Percentiles rank a stretch among this genome's conserved stretches.
These are phyloP conservation scores for Saccharomycopsis sp. DNA, from an alignment of 805 yeast species.

Conservation along the genomic window DNA sequence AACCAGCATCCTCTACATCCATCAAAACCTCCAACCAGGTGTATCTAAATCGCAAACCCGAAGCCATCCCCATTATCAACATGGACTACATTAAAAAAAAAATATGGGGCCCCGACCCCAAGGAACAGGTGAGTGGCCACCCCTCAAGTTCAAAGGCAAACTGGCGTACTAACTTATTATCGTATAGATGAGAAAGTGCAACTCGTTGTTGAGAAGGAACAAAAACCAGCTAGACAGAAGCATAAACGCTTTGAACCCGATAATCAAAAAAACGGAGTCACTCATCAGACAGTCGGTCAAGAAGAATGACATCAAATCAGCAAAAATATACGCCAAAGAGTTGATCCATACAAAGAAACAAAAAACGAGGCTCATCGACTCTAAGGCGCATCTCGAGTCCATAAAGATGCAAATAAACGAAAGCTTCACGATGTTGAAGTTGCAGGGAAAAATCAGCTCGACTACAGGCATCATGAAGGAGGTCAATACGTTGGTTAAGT, in stretches of 20 bases:
- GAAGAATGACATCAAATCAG: constrained; percentile 68
- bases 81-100: constrained; percentile 86
- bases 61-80: no score
- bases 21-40: no score
- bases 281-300: constrained; percentile 70
- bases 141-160: constrained; percentile 10
- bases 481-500: constrained; percentile 65
- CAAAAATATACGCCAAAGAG: constrained; percentile 77
- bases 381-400: constrained; percentile 81
- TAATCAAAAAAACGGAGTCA: constrained; percentile 72
- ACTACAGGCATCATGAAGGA: constrained; percentile 83
- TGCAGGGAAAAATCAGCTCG: constrained; percentile 73
- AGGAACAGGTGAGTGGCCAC: constrained; percentile 57
- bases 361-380: constrained; percentile 62
- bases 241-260: constrained; percentile 48
- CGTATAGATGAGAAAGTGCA: constrained; percentile 67
- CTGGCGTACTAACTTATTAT: background rate
- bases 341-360: constrained; percentile 67
- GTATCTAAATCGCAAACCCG: no score
- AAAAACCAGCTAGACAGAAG: constrained; percentile 73
- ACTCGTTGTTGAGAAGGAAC: constrained; percentile 72
- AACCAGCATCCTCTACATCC: no score
- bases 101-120: constrained; percentile 95
- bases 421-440: constrained; percentile 76
- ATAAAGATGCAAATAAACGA: constrained; percentile 87